Conservation (phyloP, 495 filamentous ascomycete genomes). For the Aspergillus olivimuriae region DNA sequence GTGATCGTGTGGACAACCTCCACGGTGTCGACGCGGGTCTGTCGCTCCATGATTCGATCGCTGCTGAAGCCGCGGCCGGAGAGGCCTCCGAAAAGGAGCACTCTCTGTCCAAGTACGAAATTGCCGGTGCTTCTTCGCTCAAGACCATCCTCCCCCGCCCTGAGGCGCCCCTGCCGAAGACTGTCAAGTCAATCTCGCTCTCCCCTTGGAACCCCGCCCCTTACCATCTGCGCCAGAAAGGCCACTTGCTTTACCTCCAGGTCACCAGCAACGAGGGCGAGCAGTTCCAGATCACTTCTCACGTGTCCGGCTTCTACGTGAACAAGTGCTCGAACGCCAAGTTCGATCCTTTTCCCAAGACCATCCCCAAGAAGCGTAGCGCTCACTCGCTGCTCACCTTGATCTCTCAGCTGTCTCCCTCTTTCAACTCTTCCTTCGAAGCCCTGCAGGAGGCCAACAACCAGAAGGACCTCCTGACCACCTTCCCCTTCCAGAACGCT, state of each 20-base stretch:
- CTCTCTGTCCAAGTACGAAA: constrained; percentile 63
- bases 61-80: constrained; percentile 34
- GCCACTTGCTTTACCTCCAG: constrained; percentile 88
- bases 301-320: constrained; percentile 92
- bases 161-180: constrained; percentile 67
- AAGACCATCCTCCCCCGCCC: constrained; percentile 63
- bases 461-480: constrained; percentile 77
- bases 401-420: constrained; percentile 69
- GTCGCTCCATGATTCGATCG: constrained; percentile 77
- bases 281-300: constrained; percentile 84
- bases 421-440: constrained; percentile 68
- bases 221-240: constrained; percentile 80
- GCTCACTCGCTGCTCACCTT: constrained; percentile 85
- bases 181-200: constrained; percentile 78
- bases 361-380: constrained; percentile 58
- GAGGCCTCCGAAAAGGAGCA: constrained; percentile 47
- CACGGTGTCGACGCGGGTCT: constrained; percentile 81
- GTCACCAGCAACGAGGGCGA: constrained; percentile 88
- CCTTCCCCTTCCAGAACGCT: constrained; percentile 91
- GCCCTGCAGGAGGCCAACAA: constrained; percentile 74
- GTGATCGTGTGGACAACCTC: constrained; percentile 80
- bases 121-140: constrained; percentile 59
- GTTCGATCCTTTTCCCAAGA: constrained; percentile 82
- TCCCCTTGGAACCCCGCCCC: constrained; percentile 97
- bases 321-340: constrained; percentile 86